Base-by-base conservation (phyloP, 164 flowering plant genomes). In the Protea cynaroides region DNA sequence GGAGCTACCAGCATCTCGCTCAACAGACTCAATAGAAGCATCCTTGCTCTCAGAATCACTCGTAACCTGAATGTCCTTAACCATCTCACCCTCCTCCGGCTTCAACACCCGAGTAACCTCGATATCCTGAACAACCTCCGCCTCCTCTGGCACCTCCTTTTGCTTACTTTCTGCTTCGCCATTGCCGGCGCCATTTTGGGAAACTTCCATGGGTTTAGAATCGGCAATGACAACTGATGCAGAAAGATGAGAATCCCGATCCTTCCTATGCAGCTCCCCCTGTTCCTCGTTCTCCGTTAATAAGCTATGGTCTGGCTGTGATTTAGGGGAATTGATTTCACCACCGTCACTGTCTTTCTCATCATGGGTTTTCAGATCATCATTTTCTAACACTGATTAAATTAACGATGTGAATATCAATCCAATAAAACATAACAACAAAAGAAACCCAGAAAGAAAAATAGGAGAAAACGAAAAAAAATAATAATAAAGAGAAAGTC, bases 321-420 rank as follows among this genome's bases (percentile, higher is more conserved):
- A 74, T 24, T 73, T 56, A 25, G 84, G 81, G 21, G 82, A 79
- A 59, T 65, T 62, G 56, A 64, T 62, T 23, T 76, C 80, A 44
- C 80, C 78, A 37, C 72, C 72, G 25, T 82, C 84, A 66, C 79
- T 76, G 12, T 75, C 83, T 46, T 72, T 80, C 57, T 78, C 83
- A 65, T 80, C 81, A 47, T 76, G 76, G 49, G 67, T 58, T 56
- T 65, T 81, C 63, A 67, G 52, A 66, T 81, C 79, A 36, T 76
- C 81, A 69, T 63, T 66, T 24, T 76, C 85, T 83, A 47, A 25
- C 70, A 77, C 23, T 25, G 25, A 51, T 25, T 12, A 1, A 13
- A 23, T 8, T 17, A 25, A 56, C 17, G 52, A 49, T 4, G 15
- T 49, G 52, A 49, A 49, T n/a, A 49, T 18, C 52, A 49, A 49